These are phyloP conservation scores for Boletellus ananas DNA, from an alignment of 768 basidiomycete genomes.

Conservation along the genomic window DNA sequence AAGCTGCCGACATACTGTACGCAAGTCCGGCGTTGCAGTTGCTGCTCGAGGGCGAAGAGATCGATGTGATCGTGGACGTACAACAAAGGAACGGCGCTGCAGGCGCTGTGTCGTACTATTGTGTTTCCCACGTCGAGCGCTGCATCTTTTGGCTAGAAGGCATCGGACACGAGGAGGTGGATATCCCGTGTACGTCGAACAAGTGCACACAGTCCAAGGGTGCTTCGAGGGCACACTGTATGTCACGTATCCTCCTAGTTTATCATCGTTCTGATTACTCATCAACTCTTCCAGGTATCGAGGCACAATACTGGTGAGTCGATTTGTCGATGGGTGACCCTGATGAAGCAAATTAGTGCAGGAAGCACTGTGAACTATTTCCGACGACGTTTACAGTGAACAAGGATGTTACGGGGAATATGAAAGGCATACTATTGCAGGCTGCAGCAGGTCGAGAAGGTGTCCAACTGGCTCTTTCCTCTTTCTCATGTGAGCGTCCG, in stretches of 20 bases:
- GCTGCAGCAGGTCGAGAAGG: constrained; percentile 26
- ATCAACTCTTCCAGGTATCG: constrained; percentile 16
- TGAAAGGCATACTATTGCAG: constrained; percentile 25
- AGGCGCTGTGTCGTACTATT: constrained; percentile 20
- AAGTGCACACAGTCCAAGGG: constrained; percentile 7
- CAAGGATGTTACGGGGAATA: constrained; percentile 10
- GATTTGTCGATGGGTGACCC: no score
- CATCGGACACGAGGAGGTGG: constrained; percentile 16
- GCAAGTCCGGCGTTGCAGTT: constrained; percentile 2
- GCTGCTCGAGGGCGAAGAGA: constrained; percentile 8
- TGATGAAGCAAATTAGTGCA: neutral
- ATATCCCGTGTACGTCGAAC: constrained; percentile 21
- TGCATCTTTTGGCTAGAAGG: constrained; percentile 30
- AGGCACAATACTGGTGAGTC: constrained; percentile 29
- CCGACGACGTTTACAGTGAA: constrained; percentile 23
- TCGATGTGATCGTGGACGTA: constrained; percentile 18
- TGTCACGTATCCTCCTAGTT: constrained; percentile 2
- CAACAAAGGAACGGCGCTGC: neutral
- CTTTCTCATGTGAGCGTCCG: neutral
- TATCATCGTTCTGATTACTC: neutral
- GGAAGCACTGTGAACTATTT: constrained; percentile 32
- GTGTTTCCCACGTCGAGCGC: constrained; percentile 26
- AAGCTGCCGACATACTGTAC: constrained; percentile 11
- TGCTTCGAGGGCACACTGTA: constrained; percentile 21
- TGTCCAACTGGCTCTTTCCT: neutral